phyloP scores from a whole-genome alignment of 2,329 filamentous ascomycete species.

The Cladosporium colombiae region DNA sequence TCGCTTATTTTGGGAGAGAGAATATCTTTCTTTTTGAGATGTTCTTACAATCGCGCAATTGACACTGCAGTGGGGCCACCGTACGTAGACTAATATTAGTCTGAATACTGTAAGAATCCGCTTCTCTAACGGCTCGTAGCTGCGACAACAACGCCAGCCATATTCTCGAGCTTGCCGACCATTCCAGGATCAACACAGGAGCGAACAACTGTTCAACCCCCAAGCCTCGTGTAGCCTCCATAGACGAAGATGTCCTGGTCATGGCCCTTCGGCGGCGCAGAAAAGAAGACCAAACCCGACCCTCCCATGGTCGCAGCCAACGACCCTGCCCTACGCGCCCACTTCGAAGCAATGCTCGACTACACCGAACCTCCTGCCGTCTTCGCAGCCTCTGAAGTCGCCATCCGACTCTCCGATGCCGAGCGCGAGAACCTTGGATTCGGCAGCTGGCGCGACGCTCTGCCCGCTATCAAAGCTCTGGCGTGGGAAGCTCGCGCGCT shows the following conservation, averaged over 20 bases:
- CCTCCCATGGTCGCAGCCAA: conserved; percentile 31
- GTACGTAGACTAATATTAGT: neutral
- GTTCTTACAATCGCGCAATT: neutral
- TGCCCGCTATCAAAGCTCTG: conserved; percentile 47
- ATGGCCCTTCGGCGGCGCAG: conserved; percentile 19
- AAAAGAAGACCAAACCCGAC: conserved; percentile 19
- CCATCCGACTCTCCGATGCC: conserved; percentile 42
- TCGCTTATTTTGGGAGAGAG: no score
- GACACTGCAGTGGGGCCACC: neutral
- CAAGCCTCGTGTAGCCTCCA: neutral
- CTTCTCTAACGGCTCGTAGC: neutral
- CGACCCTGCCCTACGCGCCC: conserved; percentile 28
- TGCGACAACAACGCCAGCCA: neutral
- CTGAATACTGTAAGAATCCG: neutral
- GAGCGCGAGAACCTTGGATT: conserved; percentile 42
- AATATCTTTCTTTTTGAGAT: no score
- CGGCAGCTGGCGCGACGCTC: conserved; percentile 48
- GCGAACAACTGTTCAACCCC: neutral
- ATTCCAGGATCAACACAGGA: neutral
- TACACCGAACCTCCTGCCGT: conserved; percentile 47
- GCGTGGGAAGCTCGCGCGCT: conserved; percentile 47
- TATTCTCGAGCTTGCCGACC: neutral
- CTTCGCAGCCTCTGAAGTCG: conserved; percentile 54
- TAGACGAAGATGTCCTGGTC: conserved; percentile 11
- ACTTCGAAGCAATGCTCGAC: conserved; percentile 34